Base-by-base conservation (phyloP, 768 basidiomycete species). In the Naganishia kalamii region DNA sequence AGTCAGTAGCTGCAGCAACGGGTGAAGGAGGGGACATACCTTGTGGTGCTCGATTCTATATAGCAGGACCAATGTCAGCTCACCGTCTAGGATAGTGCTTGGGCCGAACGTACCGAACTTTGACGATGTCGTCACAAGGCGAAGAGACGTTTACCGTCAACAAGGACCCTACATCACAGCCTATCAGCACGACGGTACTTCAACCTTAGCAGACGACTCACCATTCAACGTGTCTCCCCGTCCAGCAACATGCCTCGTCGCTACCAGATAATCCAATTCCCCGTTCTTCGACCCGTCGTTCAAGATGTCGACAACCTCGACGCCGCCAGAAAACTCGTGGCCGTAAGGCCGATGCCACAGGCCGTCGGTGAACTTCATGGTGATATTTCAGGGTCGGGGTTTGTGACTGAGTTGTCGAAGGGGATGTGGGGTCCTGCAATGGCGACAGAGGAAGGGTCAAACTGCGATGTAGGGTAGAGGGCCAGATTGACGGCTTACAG, bases 301-400 rank as follows among this genome's bases (percentile, higher is more conserved):
- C 25, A 72, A 76, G 23, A 81, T 75, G 57, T 84, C 82, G 35
- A 83, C 83, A 40, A 86, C 85, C 69, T 87, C 84, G 46, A 87
- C 79, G 32, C 84, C 86, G 64, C 84, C 85, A 66, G 81, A 81
- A 13, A 85, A 81, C 70, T 84, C 85, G 63, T 85, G 83, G 43
- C 85, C 86, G 66, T 82, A 79, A 70, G 69, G 74, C 48, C 63
- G 61, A n/a, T 57, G 29, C 74, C 74, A 75, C 25, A 64, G 43
- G 2, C 63, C 63, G 51, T 64, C 63, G 49, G 63, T 54, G 47
- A 64, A 64, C 15, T 52, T 51, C 63, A 64, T 64, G 19, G 13
- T 41, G n/a, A n/a, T n/a, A n/a, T n/a, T n/a, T n/a, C n/a, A n/a
- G n/a, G n/a, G n/a, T n/a, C n/a, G n/a, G n/a, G 51, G n/a, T n/a